Evolutionary conservation across 2,329 filamentous ascomycete genomes (phyloP).

Genomic region (Colletotrichum sp.): DNA sequence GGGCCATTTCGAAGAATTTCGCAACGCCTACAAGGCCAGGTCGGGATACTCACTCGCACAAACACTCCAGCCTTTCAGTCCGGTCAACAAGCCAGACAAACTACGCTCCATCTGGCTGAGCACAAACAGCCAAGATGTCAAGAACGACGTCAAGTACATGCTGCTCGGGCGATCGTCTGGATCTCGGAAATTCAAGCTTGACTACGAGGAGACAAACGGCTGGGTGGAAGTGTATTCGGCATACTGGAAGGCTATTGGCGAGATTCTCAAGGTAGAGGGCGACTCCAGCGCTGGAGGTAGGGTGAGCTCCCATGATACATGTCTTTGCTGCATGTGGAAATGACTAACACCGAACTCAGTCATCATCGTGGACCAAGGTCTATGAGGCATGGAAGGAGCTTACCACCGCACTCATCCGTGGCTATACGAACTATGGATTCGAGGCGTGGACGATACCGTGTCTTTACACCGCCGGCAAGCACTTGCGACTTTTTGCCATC

Average conservation of each 20-base stretch:
- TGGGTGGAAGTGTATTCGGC: conserved; percentile 86
- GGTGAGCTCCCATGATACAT: conserved; percentile 25
- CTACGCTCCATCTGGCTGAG: conserved; percentile 74
- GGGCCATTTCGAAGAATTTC: conserved; percentile 75
- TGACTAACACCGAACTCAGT: background rate
- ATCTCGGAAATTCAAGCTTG: conserved; percentile 55
- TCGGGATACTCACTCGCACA: conserved; percentile 77
- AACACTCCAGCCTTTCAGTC: conserved; percentile 74
- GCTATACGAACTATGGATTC: conserved; percentile 78
- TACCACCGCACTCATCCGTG: conserved; percentile 76
- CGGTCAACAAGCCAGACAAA: conserved; percentile 65
- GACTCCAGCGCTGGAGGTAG: conserved; percentile 35
- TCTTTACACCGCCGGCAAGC: conserved; percentile 86
- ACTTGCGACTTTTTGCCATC: conserved; percentile 87
- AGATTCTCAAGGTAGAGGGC: conserved; percentile 72
- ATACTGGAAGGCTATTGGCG: conserved; percentile 84
- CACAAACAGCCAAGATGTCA: conserved; percentile 69
- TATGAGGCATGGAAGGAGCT: conserved; percentile 92
- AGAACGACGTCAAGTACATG: conserved; percentile 75
- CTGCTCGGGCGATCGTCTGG: conserved; percentile 55
- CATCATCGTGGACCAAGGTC: conserved; percentile 76
- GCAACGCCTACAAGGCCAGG: conserved; percentile 64
- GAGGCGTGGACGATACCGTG: conserved; percentile 93
- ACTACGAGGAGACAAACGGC: conserved; percentile 73
- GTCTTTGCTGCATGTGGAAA: background rate